Evolutionary conservation across 2,329 filamentous ascomycete species (phyloP).

Genomic region (Fusarium sp.): DNA sequence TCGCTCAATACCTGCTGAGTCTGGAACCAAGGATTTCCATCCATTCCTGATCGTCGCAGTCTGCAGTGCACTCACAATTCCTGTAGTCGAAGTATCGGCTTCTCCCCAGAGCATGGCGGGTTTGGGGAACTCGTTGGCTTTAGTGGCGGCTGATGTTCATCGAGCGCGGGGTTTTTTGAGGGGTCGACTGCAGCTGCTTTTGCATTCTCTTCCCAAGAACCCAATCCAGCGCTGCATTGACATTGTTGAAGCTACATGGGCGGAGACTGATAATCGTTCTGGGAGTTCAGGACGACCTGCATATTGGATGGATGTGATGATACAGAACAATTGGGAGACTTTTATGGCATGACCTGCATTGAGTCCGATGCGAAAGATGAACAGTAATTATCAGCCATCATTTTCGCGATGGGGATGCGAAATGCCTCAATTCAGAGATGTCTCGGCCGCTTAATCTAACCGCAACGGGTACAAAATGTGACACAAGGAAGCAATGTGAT

Average conservation of each 20-base stretch:
- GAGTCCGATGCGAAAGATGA: not conserved
- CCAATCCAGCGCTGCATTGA: not conserved
- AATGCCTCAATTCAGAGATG: not conserved
- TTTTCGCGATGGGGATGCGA: not conserved
- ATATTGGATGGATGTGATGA: not conserved
- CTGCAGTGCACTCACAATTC: not conserved
- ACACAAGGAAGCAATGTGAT: not conserved
- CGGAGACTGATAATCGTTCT: rapidly evolving
- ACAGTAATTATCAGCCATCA: rapidly evolving
- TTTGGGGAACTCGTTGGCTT: not conserved
- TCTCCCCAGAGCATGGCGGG: not conserved
- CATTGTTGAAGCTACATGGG: not conserved
- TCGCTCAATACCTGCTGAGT: not conserved
- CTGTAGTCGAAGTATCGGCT: rapidly evolving
- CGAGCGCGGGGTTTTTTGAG: not conserved
- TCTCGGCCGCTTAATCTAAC: not conserved
- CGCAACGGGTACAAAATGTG: not conserved
- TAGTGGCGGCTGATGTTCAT: not conserved
- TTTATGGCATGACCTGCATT: not conserved
- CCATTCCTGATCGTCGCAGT: not conserved
- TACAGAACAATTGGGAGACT: not conserved
- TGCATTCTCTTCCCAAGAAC: not conserved
- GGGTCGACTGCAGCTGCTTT: not conserved
- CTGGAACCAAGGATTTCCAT: not conserved
- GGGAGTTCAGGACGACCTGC: not conserved